These are phyloP conservation scores for Phialemonium atrogriseum DNA, from an alignment of 2,329 filamentous ascomycete genomes.

Conservation along the genomic window DNA sequence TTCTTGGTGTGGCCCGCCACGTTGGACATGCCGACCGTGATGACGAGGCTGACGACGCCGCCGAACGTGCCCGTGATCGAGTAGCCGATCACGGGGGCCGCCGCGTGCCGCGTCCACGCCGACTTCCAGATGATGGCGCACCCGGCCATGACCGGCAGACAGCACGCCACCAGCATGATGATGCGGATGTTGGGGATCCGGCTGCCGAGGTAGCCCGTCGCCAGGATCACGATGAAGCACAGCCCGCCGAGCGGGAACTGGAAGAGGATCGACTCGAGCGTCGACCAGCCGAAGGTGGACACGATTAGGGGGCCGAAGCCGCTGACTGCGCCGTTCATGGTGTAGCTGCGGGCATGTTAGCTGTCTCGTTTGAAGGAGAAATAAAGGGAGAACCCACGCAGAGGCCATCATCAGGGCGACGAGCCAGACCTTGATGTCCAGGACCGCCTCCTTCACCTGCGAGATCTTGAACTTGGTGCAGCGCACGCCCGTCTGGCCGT, in stretches of 20 bases:
- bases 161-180: slow-evolving; percentile 55
- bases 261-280: slow-evolving; percentile 58
- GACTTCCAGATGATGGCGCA: slow-evolving; percentile 69
- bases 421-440: slow-evolving; percentile 56
- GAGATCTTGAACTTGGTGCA: slow-evolving; percentile 50
- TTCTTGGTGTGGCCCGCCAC: slow-evolving; percentile 73
- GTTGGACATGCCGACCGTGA: slow-evolving; percentile 51
- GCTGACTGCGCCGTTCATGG: slow-evolving; percentile 62
- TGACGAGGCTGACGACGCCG: slow-evolving; percentile 53
- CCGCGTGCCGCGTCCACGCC: slow-evolving; percentile 54
- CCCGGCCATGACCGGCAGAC: slow-evolving; percentile 66
- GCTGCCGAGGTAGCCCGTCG: slow-evolving; percentile 57
- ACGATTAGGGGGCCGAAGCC: slow-evolving; percentile 68
- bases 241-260: slow-evolving; percentile 67
- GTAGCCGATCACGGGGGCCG: slow-evolving; percentile 61
- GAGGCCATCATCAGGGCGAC: slow-evolving; percentile 61
- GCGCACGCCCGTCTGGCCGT: slow-evolving; percentile 55
- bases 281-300: slow-evolving; percentile 59
- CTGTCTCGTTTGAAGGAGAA: not conserved
- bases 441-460: slow-evolving; percentile 49
- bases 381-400: slow-evolving; percentile 28
- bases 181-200: slow-evolving; percentile 55
- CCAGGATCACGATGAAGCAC: slow-evolving; percentile 57
- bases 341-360: slow-evolving; percentile 35
- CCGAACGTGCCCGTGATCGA: slow-evolving; percentile 67